phyloP scores from a whole-genome alignment of 73 alveolate genomes.

The Paramecium biaurelia region DNA sequence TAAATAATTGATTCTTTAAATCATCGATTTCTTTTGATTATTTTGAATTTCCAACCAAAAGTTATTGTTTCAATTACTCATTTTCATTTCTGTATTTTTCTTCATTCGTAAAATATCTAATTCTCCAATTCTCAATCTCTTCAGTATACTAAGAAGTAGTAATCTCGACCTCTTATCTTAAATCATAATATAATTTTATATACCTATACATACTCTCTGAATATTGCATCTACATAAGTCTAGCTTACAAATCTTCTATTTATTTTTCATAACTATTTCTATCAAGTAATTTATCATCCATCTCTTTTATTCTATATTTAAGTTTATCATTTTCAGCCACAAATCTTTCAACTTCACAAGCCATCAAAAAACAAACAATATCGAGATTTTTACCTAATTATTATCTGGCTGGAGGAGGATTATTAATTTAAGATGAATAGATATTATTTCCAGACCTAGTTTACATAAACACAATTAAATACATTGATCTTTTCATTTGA shows the following conservation, averaged over 20 bases:
- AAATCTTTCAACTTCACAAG: constrained; percentile 46
- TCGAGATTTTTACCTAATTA: constrained; percentile 2
- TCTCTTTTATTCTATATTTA: constrained; percentile 37
- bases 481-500: constrained; percentile 42
- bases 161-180: constrained; percentile 23
- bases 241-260: constrained; percentile 29
- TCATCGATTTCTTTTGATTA: constrained; percentile 27
- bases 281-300: constrained; percentile 51
- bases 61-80: neutral
- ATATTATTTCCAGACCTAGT: constrained; percentile 6
- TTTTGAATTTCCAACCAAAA: constrained; percentile 28
- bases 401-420: constrained; percentile 44
- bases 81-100: neutral
- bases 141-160: neutral
- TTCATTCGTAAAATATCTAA: neutral
- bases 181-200: neutral
- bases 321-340: constrained; percentile 44
- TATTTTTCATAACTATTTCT: constrained; percentile 53
- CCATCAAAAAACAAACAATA: constrained; percentile 30
- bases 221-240: neutral
- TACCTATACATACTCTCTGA: constrained; percentile 8
- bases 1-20: neutral
- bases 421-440: constrained; percentile 19
- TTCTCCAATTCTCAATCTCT: constrained; percentile 31
- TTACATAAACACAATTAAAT: neutral